These are phyloP conservation scores for Aspergillus alliaceus DNA, from an alignment of 2,329 filamentous ascomycete species.

Conservation along the genomic window DNA sequence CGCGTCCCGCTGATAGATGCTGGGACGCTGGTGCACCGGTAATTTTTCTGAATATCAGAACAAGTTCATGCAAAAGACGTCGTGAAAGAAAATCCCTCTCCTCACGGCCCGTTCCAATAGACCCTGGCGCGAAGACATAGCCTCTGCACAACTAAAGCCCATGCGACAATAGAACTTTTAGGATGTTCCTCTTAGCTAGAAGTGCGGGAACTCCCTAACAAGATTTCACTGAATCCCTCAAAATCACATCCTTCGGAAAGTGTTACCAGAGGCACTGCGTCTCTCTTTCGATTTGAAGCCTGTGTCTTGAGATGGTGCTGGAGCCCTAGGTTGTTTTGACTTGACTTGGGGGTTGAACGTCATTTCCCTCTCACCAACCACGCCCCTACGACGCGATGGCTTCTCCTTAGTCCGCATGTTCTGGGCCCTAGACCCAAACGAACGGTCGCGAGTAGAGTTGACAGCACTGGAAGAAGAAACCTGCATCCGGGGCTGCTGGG, in stretches of 20 bases:
- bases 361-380: constrained; percentile 56
- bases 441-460: constrained; percentile 50
- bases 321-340: constrained; percentile 30
- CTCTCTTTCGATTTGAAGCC: constrained; percentile 42
- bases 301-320: constrained; percentile 14
- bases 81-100: not conserved
- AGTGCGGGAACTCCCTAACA: not conserved
- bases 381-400: constrained; percentile 31
- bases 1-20: not conserved
- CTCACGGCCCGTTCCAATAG: not conserved
- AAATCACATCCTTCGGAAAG: constrained; percentile 47
- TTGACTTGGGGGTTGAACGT: constrained; percentile 59
- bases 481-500: constrained; percentile 55
- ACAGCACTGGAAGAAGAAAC: constrained; percentile 54
- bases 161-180: not conserved
- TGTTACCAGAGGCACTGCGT: constrained; percentile 51
- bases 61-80: not conserved
- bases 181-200: not conserved
- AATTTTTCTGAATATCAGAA: not conserved
- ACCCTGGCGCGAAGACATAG: not conserved
- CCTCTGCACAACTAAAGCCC: not conserved
- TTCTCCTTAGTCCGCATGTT: constrained; percentile 40
- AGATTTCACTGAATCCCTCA: not conserved
- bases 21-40: not conserved
- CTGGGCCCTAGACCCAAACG: constrained; percentile 59